Evolutionary conservation across 768 basidiomycete species (phyloP).

Genomic region (Lactifluus echinatus): DNA sequence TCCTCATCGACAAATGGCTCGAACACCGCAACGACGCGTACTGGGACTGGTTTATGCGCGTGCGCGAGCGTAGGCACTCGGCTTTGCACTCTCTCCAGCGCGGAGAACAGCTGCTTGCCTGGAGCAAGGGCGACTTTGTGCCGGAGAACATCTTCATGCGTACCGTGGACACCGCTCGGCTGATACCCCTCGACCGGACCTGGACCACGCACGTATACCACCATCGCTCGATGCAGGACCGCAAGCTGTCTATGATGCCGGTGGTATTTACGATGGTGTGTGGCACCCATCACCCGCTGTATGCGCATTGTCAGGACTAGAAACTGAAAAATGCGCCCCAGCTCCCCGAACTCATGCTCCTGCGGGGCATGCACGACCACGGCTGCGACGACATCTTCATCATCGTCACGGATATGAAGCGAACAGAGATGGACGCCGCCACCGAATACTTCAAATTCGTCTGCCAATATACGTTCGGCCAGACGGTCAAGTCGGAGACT

Average conservation of each 20-base stretch:
- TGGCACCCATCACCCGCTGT: neutral
- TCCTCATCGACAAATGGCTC: constrained; percentile 79
- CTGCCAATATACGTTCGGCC: constrained; percentile 54
- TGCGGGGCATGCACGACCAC: constrained; percentile 73
- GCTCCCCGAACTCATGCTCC: constrained; percentile 73
- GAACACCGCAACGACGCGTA: constrained; percentile 71
- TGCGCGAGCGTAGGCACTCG: constrained; percentile 57
- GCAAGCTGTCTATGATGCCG: constrained; percentile 67
- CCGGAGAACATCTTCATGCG: constrained; percentile 76
- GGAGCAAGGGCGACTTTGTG: constrained; percentile 64
- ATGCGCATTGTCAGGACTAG: no score
- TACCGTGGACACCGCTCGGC: constrained; percentile 66
- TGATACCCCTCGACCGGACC: constrained; percentile 73
- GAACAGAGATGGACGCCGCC: constrained; percentile 73
- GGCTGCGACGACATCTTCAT: constrained; percentile 74
- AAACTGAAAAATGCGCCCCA: constrained; percentile 23
- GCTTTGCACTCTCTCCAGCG: constrained; percentile 35
- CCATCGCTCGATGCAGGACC: constrained; percentile 65
- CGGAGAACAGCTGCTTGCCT: constrained; percentile 36
- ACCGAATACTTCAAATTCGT: constrained; percentile 74
- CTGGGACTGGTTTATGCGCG: constrained; percentile 66
- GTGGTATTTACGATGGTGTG: constrained; percentile 75
- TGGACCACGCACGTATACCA: constrained; percentile 80
- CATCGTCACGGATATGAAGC: constrained; percentile 71
- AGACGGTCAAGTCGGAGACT: constrained; percentile 55